Conservation (phyloP, 73 alveolate species). For the Durusdinium trenchii region DNA sequence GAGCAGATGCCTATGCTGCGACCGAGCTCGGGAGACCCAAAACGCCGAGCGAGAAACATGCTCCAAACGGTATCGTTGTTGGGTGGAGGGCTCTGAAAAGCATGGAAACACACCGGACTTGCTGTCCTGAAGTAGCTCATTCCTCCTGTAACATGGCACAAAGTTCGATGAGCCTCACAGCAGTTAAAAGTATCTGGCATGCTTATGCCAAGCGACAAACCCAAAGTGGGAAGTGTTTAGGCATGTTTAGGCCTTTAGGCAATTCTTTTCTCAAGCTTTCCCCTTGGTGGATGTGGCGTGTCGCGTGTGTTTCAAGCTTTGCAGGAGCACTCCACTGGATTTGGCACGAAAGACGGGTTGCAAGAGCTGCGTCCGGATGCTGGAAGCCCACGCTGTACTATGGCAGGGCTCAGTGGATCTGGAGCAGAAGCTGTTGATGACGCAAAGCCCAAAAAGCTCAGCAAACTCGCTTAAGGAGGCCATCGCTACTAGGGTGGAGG, state of each 20-base stretch:
- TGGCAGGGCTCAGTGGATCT: constrained; percentile 85
- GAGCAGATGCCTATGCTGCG: constrained; percentile 82
- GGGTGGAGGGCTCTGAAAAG: background rate
- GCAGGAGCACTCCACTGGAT: constrained; percentile 82
- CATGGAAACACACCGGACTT: too few relatives aligned
- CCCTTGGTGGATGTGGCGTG: too few relatives aligned
- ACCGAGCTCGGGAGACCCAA: constrained; percentile 81
- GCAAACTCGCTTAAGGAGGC: background rate
- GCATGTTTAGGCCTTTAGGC: too few relatives aligned
- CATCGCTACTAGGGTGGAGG: too few relatives aligned
- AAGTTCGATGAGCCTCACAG: background rate
- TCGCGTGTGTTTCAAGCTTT: too few relatives aligned
- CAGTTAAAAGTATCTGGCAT: too few relatives aligned
- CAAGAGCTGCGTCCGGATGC: constrained; percentile 33
- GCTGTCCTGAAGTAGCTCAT: too few relatives aligned
- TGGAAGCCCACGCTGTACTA: constrained; percentile 28
- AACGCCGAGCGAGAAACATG: background rate
- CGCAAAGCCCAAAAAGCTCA: background rate
- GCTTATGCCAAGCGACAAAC: too few relatives aligned
- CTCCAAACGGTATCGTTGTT: background rate
- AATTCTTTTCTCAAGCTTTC: too few relatives aligned
- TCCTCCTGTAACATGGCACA: background rate
- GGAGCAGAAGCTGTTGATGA: constrained; percentile 55
- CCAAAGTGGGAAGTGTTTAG: too few relatives aligned
- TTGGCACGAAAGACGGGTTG: constrained; percentile 48